These are phyloP conservation scores for Phoma sp. DNA, from an alignment of 2,329 filamentous ascomycete genomes.

Conservation along the genomic window DNA sequence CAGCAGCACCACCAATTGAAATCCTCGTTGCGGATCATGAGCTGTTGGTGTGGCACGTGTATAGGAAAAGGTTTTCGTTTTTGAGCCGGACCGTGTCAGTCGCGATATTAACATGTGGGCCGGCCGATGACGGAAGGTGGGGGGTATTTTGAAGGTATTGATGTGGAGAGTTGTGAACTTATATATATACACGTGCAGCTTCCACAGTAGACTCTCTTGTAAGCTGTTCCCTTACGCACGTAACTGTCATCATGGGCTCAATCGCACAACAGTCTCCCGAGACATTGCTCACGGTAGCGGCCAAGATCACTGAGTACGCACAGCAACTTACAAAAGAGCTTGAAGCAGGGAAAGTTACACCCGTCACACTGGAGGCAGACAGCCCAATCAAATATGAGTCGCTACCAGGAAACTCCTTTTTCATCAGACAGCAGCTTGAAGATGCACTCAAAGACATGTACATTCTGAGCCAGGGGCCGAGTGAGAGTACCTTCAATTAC, in stretches of 20 bases:
- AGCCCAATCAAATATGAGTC: conserved; percentile 52
- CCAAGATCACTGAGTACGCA: conserved; percentile 55
- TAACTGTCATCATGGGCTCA: conserved; percentile 23
- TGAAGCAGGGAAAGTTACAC: conserved; percentile 52
- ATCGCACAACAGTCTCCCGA: conserved; percentile 25
- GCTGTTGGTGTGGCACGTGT: background rate
- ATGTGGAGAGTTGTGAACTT: background rate
- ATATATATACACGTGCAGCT: background rate
- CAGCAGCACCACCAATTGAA: background rate
- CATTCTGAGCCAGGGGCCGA: conserved; percentile 57
- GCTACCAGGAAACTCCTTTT: conserved; percentile 54
- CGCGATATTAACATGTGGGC: background rate
- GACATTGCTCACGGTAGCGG: conserved; percentile 54
- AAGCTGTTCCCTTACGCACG: background rate
- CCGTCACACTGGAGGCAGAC: conserved; percentile 53
- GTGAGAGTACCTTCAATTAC: conserved; percentile 57
- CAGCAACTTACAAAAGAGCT: conserved; percentile 51
- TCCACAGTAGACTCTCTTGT: background rate
- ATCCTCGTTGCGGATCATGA: background rate
- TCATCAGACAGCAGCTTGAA: conserved; percentile 53
- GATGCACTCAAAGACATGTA: conserved; percentile 57
- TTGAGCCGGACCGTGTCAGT: background rate
- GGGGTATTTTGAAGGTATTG: background rate
- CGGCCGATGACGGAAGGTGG: conserved; percentile 16
- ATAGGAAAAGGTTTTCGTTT: background rate